These are phyloP conservation scores for Lachnellula cervina DNA, from an alignment of 2,329 filamentous ascomycete species.

Conservation along the genomic window DNA sequence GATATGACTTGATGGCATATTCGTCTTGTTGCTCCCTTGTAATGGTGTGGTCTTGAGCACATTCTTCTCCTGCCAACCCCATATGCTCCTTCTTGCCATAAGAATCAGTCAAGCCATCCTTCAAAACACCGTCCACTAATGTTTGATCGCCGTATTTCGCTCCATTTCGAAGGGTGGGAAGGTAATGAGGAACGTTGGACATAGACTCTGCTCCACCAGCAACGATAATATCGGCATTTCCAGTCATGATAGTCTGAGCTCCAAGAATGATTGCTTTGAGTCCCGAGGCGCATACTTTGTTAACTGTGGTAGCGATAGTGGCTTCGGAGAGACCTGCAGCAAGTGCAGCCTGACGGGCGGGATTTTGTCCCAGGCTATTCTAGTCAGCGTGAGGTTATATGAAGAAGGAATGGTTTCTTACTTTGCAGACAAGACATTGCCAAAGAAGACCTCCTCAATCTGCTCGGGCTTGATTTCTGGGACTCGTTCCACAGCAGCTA, in stretches of 20 bases:
- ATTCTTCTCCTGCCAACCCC: conserved; percentile 90
- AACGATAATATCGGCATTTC: conserved; percentile 87
- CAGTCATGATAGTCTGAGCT: conserved; percentile 95
- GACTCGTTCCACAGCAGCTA: conserved; percentile 76
- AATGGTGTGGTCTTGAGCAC: conserved; percentile 76
- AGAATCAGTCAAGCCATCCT: conserved; percentile 90
- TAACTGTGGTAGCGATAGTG: conserved; percentile 85
- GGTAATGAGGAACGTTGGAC: conserved; percentile 96
- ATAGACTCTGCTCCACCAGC: conserved; percentile 97
- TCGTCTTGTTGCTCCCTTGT: conserved; percentile 84
- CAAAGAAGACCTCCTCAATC: conserved; percentile 95
- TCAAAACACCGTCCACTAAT: conserved; percentile 85
- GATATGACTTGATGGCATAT: conserved; percentile 92
- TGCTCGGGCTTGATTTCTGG: conserved; percentile 82
- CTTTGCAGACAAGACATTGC: conserved; percentile 97
- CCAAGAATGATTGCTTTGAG: conserved; percentile 93
- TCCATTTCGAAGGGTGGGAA: conserved; percentile 78
- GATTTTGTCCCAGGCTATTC: conserved; percentile 84
- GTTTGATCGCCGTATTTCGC: conserved; percentile 91
- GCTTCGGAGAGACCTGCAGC: conserved; percentile 76
- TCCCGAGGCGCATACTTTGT: conserved; percentile 97
- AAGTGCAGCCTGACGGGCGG: conserved; percentile 89
- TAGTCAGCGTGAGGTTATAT: conserved; percentile 10
- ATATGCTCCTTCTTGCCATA: conserved; percentile 93
- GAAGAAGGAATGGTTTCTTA: conserved; percentile 37